A percentile compares a stretch with the other conserved stretches of the same genome.
phyloP scores from a whole-genome alignment of 352 stramenopile genomes.

The Pythium chondricola region DNA sequence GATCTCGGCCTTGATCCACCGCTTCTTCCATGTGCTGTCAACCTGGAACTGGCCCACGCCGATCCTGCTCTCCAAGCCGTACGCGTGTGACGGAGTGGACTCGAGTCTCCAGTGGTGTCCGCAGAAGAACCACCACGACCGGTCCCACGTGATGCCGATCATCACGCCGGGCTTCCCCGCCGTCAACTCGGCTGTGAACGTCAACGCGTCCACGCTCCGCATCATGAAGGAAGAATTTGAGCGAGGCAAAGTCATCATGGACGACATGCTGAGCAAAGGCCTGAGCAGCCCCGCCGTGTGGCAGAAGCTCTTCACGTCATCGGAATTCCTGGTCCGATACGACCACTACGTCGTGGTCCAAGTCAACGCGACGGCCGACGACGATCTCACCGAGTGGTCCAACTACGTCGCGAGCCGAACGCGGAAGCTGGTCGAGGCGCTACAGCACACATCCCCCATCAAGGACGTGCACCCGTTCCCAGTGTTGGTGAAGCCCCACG shows the following conservation, averaged over 20 bases:
- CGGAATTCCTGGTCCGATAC: constrained; percentile 79
- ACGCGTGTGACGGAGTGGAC: constrained; percentile 24
- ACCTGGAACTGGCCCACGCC: constrained; percentile 81
- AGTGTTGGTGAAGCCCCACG: constrained; percentile 36
- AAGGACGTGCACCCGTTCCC: constrained; percentile 65
- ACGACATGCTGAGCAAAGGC: constrained; percentile 56
- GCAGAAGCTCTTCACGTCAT: constrained; percentile 67
- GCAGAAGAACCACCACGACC: constrained; percentile 67
- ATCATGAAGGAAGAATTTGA: constrained; percentile 75
- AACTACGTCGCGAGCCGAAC: constrained; percentile 80
- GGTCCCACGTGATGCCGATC: constrained; percentile 81
- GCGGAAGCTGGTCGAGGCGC: constrained; percentile 75
- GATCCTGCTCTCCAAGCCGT: constrained; percentile 69
- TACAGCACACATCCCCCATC: constrained; percentile 62
- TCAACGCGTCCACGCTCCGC: constrained; percentile 67
- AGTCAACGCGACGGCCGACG: constrained; percentile 42
- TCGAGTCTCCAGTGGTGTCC: constrained; percentile 64
- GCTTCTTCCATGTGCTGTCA: constrained; percentile 74
- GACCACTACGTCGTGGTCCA: constrained; percentile 78
- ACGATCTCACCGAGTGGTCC: constrained; percentile 56
- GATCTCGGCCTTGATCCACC: constrained; percentile 62
- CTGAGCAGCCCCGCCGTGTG: constrained; percentile 64
- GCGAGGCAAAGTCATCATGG: constrained; percentile 66
- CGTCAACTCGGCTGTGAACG: constrained; percentile 81
- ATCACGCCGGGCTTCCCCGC: constrained; percentile 80